Conservation (phyloP, 805 yeast species). For the Priceomyces fermenticarens region DNA sequence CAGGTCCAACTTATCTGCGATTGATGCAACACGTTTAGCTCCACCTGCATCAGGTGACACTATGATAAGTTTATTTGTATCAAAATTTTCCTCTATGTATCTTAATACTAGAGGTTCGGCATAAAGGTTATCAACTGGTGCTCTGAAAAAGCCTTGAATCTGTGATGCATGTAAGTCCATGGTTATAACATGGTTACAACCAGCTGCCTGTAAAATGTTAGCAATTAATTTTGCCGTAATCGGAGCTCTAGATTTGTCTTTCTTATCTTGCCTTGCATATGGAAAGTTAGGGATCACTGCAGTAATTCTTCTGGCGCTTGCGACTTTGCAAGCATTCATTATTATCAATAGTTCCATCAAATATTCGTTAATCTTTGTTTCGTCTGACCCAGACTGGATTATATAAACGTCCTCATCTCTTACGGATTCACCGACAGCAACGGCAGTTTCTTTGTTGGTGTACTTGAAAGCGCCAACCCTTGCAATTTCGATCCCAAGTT, state of each 20-base stretch:
- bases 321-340: constrained; percentile 80
- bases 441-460: constrained; percentile 85
- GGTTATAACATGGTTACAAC: constrained; percentile 82
- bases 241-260: constrained; percentile 82
- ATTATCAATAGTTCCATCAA: constrained; percentile 72
- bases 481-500: constrained; percentile 64
- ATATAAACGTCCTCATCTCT: constrained; percentile 83
- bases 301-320: constrained; percentile 78
- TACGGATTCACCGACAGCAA: constrained; percentile 72
- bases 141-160: constrained; percentile 80
- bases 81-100: constrained; percentile 63
- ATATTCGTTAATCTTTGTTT: constrained; percentile 68
- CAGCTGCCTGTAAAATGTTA: constrained; percentile 77
- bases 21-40: constrained; percentile 83
- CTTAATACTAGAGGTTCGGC: constrained; percentile 81
- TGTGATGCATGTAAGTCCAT: constrained; percentile 90
- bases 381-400: constrained; percentile 76
- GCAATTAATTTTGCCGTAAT: constrained; percentile 85
- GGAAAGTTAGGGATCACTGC: constrained; percentile 83
- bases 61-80: constrained; percentile 62
- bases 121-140: constrained; percentile 80
- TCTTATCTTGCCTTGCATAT: constrained; percentile 85
- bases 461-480: constrained; percentile 81
- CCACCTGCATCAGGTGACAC: constrained; percentile 91
- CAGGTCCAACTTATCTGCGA: constrained; percentile 75